phyloP scores from a whole-genome alignment of 2,329 filamentous ascomycete genomes.

The Sporothrix luriei region DNA sequence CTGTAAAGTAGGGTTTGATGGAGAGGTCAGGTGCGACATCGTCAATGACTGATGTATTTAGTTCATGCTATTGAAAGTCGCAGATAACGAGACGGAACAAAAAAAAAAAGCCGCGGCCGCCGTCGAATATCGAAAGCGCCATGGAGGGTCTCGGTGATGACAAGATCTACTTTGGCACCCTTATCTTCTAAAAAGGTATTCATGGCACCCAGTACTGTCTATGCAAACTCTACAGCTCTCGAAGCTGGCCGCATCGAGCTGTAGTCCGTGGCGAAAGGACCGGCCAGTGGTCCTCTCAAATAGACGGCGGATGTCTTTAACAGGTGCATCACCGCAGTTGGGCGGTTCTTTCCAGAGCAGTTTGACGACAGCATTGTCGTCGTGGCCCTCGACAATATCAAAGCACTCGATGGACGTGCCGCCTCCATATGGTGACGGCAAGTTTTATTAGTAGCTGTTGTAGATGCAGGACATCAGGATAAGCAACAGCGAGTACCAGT shows the following conservation, averaged over 20 bases:
- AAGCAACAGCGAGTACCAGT: slow-evolving; percentile 1
- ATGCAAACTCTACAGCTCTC: slow-evolving; percentile 62
- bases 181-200: slow-evolving; percentile 90
- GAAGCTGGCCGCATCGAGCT: slow-evolving; percentile 44
- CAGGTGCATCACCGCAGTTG: slow-evolving; percentile 68
- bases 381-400: slow-evolving; percentile 41
- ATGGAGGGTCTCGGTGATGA: slow-evolving; percentile 84
- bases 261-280: slow-evolving; percentile 62
- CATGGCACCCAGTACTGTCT: slow-evolving; percentile 94
- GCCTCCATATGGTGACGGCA: slow-evolving; percentile 18
- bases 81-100: not conserved
- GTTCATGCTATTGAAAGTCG: too few species aligned
- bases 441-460: not conserved
- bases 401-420: slow-evolving; percentile 38
- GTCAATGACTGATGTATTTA: too few species aligned
- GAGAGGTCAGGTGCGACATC: too few species aligned
- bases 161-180: slow-evolving; percentile 84
- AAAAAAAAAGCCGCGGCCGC: slow-evolving; percentile 65
- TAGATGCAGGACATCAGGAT: not conserved
- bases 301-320: slow-evolving; percentile 67
- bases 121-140: slow-evolving; percentile 89
- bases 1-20: too few species aligned
- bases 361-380: slow-evolving; percentile 53
- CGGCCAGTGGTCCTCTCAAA: slow-evolving; percentile 45
- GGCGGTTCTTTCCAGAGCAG: slow-evolving; percentile 68